phyloP scores from a whole-genome alignment of 257 asterid genomes.

The Henckelia pumila region DNA sequence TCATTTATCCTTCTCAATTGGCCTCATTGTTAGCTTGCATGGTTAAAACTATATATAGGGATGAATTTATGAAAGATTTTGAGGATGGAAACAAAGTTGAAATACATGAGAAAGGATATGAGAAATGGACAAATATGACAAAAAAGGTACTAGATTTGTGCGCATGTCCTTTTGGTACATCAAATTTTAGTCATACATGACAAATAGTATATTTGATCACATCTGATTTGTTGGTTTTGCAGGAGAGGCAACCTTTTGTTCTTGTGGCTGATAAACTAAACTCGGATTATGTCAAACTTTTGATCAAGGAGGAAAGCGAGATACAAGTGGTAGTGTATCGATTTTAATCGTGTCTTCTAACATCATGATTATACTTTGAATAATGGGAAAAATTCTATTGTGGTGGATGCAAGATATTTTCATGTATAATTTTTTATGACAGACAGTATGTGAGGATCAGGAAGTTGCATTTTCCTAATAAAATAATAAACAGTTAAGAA shows the following conservation, averaged over 20 bases:
- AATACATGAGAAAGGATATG: constrained; percentile 47
- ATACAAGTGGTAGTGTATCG: constrained; percentile 29
- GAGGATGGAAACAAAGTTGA: constrained; percentile 39
- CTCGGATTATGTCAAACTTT: constrained; percentile 32
- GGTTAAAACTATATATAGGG: constrained; percentile 37
- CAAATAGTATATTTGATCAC: neutral
- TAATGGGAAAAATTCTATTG: no score
- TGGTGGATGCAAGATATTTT: neutral
- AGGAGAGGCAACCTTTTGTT: constrained; percentile 49
- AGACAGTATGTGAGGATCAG: neutral
- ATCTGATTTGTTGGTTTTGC: constrained; percentile 13
- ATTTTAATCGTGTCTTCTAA: neutral
- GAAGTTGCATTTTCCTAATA: neutral
- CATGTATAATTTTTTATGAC: neutral
- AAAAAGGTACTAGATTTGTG: constrained; percentile 30
- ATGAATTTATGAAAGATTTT: constrained; percentile 38
- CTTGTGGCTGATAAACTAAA: constrained; percentile 38
- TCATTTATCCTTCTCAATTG: neutral
- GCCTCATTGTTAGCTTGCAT: neutral
- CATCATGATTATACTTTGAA: neutral
- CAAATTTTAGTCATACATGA: neutral
- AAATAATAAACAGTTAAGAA: no score
- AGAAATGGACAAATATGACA: constrained; percentile 55
- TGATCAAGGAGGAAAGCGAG: constrained; percentile 36
- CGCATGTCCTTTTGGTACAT: neutral